These are phyloP conservation scores for Papiliotrema nemorosa DNA, from an alignment of 1,284 basidiomycete genomes.

Conservation along the genomic window DNA sequence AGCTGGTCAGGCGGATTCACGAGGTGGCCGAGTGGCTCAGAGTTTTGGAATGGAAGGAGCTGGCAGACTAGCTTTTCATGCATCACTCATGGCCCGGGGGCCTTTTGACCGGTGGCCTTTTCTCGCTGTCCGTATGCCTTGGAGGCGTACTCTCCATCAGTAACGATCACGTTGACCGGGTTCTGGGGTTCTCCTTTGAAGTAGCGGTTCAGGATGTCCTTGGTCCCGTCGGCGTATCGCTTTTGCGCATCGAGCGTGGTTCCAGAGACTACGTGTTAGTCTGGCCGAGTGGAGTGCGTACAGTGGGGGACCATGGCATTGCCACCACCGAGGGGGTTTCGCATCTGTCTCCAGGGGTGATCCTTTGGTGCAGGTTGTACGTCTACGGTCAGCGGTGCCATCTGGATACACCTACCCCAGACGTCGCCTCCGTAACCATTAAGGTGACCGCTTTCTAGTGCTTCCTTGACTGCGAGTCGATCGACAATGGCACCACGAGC, in stretches of 20 bases:
- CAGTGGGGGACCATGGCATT: slow-evolving; percentile 58
- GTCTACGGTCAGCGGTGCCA: slow-evolving; percentile 43
- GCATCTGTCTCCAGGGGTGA: slow-evolving; percentile 80
- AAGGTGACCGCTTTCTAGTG: slow-evolving; percentile 74
- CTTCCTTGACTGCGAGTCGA: slow-evolving; percentile 71
- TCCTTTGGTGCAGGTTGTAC: slow-evolving; percentile 80
- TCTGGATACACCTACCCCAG: slow-evolving; percentile 49
- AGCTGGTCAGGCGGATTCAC: slow-evolving; percentile 13
- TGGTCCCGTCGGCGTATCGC: slow-evolving; percentile 79
- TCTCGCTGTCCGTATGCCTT: slow-evolving; percentile 47
- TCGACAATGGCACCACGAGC: slow-evolving; percentile 91
- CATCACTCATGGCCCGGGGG: background rate
- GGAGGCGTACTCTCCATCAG: slow-evolving; percentile 54
- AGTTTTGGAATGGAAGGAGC: slow-evolving; percentile 37
- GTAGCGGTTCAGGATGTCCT: slow-evolving; percentile 77
- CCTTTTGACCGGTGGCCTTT: slow-evolving; percentile 9
- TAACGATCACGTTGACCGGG: slow-evolving; percentile 76
- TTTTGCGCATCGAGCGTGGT: slow-evolving; percentile 89
- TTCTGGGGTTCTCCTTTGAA: slow-evolving; percentile 65
- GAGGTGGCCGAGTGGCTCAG: slow-evolving; percentile 30
- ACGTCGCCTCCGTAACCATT: slow-evolving; percentile 67
- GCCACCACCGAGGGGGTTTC: slow-evolving; percentile 61
- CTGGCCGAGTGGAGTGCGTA: slow-evolving; percentile 27
- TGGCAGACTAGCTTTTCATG: slow-evolving; percentile 6
- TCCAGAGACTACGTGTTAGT: slow-evolving; percentile 51